Evolutionary conservation across 192 early-diverging fungal species (phyloP), one percentile per base, ranked within the genome.

Genomic region (Cetraspora pellucida): DNA sequence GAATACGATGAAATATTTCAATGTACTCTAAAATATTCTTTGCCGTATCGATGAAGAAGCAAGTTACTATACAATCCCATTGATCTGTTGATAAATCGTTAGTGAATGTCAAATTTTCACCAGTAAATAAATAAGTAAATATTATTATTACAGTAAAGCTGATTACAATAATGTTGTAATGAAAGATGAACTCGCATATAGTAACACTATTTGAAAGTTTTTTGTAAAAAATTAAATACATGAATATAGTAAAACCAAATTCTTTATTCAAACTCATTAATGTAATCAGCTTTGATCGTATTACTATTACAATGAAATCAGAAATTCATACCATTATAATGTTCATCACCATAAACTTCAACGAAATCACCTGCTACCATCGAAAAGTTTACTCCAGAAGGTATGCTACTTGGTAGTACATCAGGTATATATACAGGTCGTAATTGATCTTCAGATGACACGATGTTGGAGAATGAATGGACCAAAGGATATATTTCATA

Each of bases 351-450:
- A 75, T 98, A 98, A 11, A 96, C 89, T 80, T 98, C 97, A 52
- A 93, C 72, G 85, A 99, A 99, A 82, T 99, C 98, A 58, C 98
- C 98, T 6, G 96, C 96, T 10, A 93, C 92, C 97, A 99, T 98
- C 10, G 94, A 95, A 79, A 98, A 98, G 64, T 94, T 91, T 1
- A 92, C 91, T 13, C 82, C 84, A 4, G 60, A 58, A 2, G 93
- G 91, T 27, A 96, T 83, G 23, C 83, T 82, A 45, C 83, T 85
- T 23, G 93, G 92, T 52, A 94, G 81, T 6, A 94, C 89, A 80
- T 99, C 98, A 14, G 98, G 98, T 25, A 99, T 90, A 23, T 28
- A 47, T 2, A 96, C 87, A 21, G 90, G 72, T 14, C 85, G 81
- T 65, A 95, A 65, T 75, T 95, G 93, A 72, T 91, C 82, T 1